phyloP scores from a whole-genome alignment of 352 stramenopile species.

The Peronospora farinosa region DNA sequence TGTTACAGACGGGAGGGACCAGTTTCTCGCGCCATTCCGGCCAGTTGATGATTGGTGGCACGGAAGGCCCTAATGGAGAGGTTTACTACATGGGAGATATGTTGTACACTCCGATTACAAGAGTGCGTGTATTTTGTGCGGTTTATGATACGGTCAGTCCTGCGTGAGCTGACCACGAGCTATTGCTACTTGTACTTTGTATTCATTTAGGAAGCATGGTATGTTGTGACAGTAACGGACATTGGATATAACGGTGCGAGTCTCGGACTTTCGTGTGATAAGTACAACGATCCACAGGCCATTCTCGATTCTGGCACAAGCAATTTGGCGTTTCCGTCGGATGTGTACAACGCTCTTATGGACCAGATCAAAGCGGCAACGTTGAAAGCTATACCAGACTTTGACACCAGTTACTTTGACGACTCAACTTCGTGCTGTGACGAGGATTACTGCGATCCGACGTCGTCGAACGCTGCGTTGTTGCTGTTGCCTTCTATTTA shows the following conservation, averaged over 20 bases:
- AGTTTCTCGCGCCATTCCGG: constrained; percentile 54
- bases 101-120: constrained; percentile 70
- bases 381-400: constrained; percentile 46
- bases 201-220: constrained; percentile 64
- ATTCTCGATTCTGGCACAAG: constrained; percentile 81
- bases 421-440: constrained; percentile 58
- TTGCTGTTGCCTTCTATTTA: constrained; percentile 72
- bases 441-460: constrained; percentile 65
- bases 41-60: constrained; percentile 60
- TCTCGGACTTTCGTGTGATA: constrained; percentile 51
- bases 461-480: constrained; percentile 38
- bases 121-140: constrained; percentile 20
- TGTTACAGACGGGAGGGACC: constrained; percentile 33
- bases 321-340: constrained; percentile 69
- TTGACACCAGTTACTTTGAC: constrained; percentile 70
- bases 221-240: constrained; percentile 69
- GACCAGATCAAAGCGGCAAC: constrained; percentile 54
- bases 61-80: constrained; percentile 45
- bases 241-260: constrained; percentile 59
- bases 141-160: background rate
- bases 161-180: background rate
- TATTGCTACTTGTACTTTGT: constrained; percentile 5
- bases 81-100: constrained; percentile 60
- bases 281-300: constrained; percentile 70
- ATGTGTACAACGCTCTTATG: constrained; percentile 76